Base-by-base conservation (phyloP, 2,329 filamentous ascomycete genomes). In the Aspergillus pseudonomiae region DNA sequence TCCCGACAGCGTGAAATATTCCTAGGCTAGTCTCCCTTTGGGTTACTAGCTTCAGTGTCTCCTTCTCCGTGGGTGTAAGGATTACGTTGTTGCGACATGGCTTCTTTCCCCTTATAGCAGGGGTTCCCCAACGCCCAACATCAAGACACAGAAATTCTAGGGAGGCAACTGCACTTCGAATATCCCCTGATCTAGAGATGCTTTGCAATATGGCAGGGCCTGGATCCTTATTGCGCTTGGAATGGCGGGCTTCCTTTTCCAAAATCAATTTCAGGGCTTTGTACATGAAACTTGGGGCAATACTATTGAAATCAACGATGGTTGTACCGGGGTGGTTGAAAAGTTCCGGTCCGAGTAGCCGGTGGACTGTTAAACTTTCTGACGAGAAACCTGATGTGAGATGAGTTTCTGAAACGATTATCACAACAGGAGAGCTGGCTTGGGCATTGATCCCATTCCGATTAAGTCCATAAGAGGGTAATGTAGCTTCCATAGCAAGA, bases 1-100 rank as follows among this genome's bases (percentile, higher is more conserved):
- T 97, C 4, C 94, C 95, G 14, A 98, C 91, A 0, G 95, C 93
- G 76, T 99, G 95, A 73, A 99, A 99, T 57, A 99, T 93, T 1
- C 94, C 95, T 3, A 99, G 82, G 66, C 90, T 97, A 19, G 91
- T 90, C 79, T 98, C 95, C 61, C 95, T 87, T 72, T 94, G 92
- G 0, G 91, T 93, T 26, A 98, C 87, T 63, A 95, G 82, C 72
- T 93, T 88, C 11, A 98, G 78, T 6, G 89, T 94, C 66, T 96
- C 90, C 63, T 87, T 83, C 76, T 98, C 95, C 72, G 90, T 89
- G 65, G 86, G 85, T 0, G 93, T 97, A 63, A 96, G 78, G 12
- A 67, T 64, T 36, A 66, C 67, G 6, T 65, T 67, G 4, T 81
- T 79, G 10, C 87, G 82, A 24, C 78, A 77, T 1, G 82, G 80